Percentiles rank a stretch among this genome's conserved stretches.
These are phyloP conservation scores for Parasarocladium wereldwijsianum DNA, from an alignment of 2,329 filamentous ascomycete genomes.

Conservation along the genomic window DNA sequence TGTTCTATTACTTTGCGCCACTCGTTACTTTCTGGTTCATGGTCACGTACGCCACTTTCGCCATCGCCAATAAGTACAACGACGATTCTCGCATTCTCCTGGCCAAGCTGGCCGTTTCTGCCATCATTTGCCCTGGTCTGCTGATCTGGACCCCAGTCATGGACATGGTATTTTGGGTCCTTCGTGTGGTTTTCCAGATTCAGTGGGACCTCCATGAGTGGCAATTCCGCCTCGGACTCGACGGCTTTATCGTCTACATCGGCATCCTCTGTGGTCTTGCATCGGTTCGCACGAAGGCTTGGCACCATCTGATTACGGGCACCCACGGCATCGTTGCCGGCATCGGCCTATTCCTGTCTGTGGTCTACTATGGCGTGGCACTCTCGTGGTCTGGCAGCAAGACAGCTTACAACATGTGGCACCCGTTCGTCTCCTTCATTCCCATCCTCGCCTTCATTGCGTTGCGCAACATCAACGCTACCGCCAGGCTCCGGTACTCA, in stretches of 20 bases:
- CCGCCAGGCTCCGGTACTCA: slow-evolving; percentile 14
- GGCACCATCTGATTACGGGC: slow-evolving; percentile 10
- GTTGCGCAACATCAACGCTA: slow-evolving; percentile 28
- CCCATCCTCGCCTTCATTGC: slow-evolving; percentile 37
- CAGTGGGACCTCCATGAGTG: slow-evolving; percentile 32
- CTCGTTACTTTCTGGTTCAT: slow-evolving; percentile 49
- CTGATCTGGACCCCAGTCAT: slow-evolving; percentile 18
- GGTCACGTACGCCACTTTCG: slow-evolving; percentile 37
- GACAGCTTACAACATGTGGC: slow-evolving; percentile 30
- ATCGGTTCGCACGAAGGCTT: slow-evolving; percentile 9
- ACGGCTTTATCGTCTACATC: slow-evolving; percentile 39
- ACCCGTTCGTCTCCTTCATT: slow-evolving; percentile 37
- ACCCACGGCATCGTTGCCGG: slow-evolving; percentile 1
- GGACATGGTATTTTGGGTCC: slow-evolving; percentile 12
- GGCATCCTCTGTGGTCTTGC: slow-evolving; percentile 31
- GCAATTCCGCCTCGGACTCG: slow-evolving; percentile 33
- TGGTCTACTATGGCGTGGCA: slow-evolving; percentile 13
- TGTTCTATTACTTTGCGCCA: slow-evolving; percentile 41
- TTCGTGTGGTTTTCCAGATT: slow-evolving; percentile 28
- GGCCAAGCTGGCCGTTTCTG: slow-evolving; percentile 31
- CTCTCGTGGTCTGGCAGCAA: slow-evolving; percentile 10
- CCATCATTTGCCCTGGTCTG: slow-evolving; percentile 19
- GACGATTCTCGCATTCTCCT: slow-evolving; percentile 24
- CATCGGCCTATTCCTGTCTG: slow-evolving; percentile 12
- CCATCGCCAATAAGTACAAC: slow-evolving; percentile 25